These are phyloP conservation scores for Castanopsis chinensis DNA, from an alignment of 306 rosid genomes.

Conservation along the genomic window DNA sequence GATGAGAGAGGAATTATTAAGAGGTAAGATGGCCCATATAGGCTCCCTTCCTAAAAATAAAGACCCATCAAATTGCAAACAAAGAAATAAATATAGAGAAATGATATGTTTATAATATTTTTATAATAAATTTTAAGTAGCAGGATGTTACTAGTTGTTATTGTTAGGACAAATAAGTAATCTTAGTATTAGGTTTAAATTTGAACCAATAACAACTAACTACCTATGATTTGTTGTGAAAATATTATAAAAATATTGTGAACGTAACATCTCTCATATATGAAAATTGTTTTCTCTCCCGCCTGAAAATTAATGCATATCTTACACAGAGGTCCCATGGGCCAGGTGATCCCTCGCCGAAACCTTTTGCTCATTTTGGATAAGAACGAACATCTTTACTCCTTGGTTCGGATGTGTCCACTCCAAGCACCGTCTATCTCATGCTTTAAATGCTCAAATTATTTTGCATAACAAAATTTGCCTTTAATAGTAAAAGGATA, in stretches of 20 bases:
- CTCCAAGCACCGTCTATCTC: neutral
- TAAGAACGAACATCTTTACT: neutral
- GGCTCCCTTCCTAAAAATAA: conserved; percentile 14
- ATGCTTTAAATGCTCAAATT: neutral
- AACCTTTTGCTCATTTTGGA: neutral
- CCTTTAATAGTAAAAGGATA: conserved; percentile 30
- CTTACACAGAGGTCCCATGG: neutral
- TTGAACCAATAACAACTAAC: too few relatives aligned
- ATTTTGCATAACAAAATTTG: conserved; percentile 25
- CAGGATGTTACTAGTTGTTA: too few relatives aligned
- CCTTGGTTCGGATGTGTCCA: neutral
- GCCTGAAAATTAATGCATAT: neutral
- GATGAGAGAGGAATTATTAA: neutral
- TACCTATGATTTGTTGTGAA: too few relatives aligned
- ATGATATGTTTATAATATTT: too few relatives aligned
- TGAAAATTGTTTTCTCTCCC: conserved; percentile 9
- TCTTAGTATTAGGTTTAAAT: too few relatives aligned
- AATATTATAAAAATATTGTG: too few relatives aligned
- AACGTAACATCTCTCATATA: too few relatives aligned
- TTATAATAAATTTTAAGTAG: too few relatives aligned
- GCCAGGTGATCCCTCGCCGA: neutral
- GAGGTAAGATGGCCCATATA: conserved; percentile 5
- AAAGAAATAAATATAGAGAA: neutral
- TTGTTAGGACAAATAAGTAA: too few relatives aligned
- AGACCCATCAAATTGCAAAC: conserved; percentile 12